Evolutionary conservation across 2,329 filamentous ascomycete species (phyloP).

Genomic region (Fusarium mexicanum): DNA sequence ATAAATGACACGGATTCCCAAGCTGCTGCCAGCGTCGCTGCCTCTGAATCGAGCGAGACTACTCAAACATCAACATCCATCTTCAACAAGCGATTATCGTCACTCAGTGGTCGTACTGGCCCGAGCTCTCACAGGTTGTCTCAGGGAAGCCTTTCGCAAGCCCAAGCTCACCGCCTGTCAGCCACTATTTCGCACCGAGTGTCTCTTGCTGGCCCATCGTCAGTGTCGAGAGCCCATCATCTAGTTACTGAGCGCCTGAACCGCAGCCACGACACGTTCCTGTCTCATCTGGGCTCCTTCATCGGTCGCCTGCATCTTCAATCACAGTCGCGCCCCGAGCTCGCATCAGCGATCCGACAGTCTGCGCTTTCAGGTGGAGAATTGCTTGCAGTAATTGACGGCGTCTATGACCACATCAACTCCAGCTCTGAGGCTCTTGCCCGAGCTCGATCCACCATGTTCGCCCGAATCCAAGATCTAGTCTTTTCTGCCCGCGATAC

Average conservation of each 20-base stretch:
- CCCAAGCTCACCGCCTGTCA: conserved; percentile 58
- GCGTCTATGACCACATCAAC: conserved; percentile 81
- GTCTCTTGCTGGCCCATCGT: conserved; percentile 76
- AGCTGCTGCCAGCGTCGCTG: conserved; percentile 47
- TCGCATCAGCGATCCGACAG: conserved; percentile 83
- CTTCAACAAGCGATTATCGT: conserved; percentile 59
- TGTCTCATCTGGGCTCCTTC: conserved; percentile 91
- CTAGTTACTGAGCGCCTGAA: conserved; percentile 86
- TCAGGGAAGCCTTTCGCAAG: conserved; percentile 49
- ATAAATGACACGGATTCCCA: conserved; percentile 57
- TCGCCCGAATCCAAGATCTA: conserved; percentile 80
- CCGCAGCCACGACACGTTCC: conserved; percentile 83
- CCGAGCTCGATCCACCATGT: conserved; percentile 78
- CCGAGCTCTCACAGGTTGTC: conserved; percentile 49
- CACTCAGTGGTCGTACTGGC: conserved; percentile 50
- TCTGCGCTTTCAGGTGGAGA: conserved; percentile 84
- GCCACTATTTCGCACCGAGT: conserved; percentile 75
- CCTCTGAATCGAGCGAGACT: conserved; percentile 50
- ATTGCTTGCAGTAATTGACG: conserved; percentile 81
- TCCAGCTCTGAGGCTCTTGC: conserved; percentile 73
- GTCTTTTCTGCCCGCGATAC: conserved; percentile 84
- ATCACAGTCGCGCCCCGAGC: conserved; percentile 86
- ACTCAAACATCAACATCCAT: conserved; percentile 49
- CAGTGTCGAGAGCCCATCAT: conserved; percentile 70
- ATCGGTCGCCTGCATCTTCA: conserved; percentile 90